These are phyloP conservation scores for Nakaseomyces nivariensis DNA, from an alignment of 1,139 yeast genomes.

Conservation along the genomic window DNA sequence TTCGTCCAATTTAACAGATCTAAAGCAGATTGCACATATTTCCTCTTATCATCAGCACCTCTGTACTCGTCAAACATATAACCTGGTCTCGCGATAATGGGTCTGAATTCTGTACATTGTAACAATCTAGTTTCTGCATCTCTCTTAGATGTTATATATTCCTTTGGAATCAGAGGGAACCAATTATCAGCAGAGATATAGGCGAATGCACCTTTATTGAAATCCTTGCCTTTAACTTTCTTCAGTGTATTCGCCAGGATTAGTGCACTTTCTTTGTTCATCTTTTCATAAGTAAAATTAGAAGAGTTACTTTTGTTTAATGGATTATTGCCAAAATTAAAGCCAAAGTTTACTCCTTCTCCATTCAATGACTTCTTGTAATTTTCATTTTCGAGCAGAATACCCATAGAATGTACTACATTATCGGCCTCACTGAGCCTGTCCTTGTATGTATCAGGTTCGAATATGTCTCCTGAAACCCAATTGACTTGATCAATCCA, in stretches of 20 bases:
- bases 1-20: conserved; percentile 38
- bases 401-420: conserved; percentile 80
- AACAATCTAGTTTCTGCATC: conserved; percentile 57
- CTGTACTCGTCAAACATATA: conserved; percentile 59
- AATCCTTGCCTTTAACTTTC: conserved; percentile 11
- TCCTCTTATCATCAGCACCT: conserved; percentile 29
- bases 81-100: conserved; percentile 68
- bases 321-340: conserved; percentile 34
- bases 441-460: conserved; percentile 46
- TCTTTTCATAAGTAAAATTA: conserved; percentile 44
- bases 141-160: conserved; percentile 65
- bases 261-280: conserved; percentile 65
- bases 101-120: conserved; percentile 36
- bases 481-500: conserved; percentile 60
- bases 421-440: conserved; percentile 43
- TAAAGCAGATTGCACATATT: conserved; percentile 28
- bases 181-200: conserved; percentile 75
- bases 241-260: conserved; percentile 49
- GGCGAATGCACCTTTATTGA: conserved; percentile 42
- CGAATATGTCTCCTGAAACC: conserved; percentile 58
- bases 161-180: conserved; percentile 56
- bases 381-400: conserved; percentile 53
- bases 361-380: conserved; percentile 40
- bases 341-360: neutral
- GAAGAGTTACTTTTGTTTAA: conserved; percentile 37